Evolutionary conservation across 495 filamentous ascomycete genomes (phyloP).

Genomic region (Neurospora cerealis): DNA sequence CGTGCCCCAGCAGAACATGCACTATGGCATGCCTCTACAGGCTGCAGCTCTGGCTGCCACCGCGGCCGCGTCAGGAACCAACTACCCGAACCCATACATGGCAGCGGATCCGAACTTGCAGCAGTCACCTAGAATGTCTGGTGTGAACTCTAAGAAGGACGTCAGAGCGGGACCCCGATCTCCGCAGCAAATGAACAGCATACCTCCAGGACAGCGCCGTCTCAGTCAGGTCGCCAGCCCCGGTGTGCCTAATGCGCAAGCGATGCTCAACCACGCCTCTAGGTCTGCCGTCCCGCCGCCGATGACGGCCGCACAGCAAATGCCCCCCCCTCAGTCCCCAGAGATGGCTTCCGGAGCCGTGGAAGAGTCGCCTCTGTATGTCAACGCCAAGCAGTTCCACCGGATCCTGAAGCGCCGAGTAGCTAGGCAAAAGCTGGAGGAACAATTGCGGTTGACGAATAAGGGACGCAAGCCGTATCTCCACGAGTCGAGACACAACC

Average conservation of each 20-base stretch:
- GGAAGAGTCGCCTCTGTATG: slow-evolving; percentile 92
- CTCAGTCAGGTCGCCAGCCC: slow-evolving; percentile 59
- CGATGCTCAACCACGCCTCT: slow-evolving; percentile 45
- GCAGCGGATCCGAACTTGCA: slow-evolving; percentile 43
- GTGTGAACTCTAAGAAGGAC: slow-evolving; percentile 44
- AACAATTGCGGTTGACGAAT: slow-evolving; percentile 78
- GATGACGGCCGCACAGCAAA: slow-evolving; percentile 36
- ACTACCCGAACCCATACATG: slow-evolving; percentile 41
- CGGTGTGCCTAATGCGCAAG: slow-evolving; percentile 44
- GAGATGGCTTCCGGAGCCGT: slow-evolving; percentile 66
- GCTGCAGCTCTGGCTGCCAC: slow-evolving; percentile 63
- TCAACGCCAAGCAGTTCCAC: slow-evolving; percentile 98
- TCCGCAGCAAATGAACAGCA: slow-evolving; percentile 49
- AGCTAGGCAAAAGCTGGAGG: slow-evolving; percentile 86
- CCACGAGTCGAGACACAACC: slow-evolving; percentile 97
- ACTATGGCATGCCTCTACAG: slow-evolving; percentile 52
- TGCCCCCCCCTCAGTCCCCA: slow-evolving; percentile 65
- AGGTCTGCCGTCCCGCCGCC: slow-evolving; percentile 35
- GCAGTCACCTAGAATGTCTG: slow-evolving; percentile 50
- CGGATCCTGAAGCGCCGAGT: slow-evolving; percentile 90
- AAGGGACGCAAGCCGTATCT: slow-evolving; percentile 96
- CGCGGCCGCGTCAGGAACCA: slow-evolving; percentile 55
- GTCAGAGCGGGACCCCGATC: slow-evolving; percentile 46
- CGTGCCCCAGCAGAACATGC: slow-evolving; percentile 47
- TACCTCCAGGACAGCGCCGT: slow-evolving; percentile 35